phyloP scores from a whole-genome alignment of 257 asterid species.

The Dorcoceras hygrometricum region DNA sequence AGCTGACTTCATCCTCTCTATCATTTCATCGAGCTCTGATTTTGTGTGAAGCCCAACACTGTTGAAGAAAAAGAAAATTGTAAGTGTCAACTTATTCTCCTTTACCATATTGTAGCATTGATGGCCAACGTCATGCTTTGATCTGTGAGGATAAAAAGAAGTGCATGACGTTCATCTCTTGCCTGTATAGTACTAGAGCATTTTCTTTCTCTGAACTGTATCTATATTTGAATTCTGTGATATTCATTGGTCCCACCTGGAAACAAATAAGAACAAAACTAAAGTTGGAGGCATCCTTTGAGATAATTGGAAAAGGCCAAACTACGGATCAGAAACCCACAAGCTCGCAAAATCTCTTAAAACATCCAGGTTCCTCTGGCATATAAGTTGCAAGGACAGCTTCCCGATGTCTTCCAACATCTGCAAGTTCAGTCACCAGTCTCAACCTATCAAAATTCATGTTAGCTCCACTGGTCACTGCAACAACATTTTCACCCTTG shows the following conservation, averaged over 20 bases:
- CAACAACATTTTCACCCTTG: constrained; percentile 75
- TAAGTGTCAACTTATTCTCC: too few relatives aligned
- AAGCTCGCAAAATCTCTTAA: constrained; percentile 64
- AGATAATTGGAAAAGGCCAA: too few relatives aligned
- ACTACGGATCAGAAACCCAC: constrained; percentile 44
- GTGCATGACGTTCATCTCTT: constrained; percentile 29
- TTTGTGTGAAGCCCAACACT: constrained; percentile 85
- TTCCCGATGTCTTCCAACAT: constrained; percentile 83
- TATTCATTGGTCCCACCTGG: constrained; percentile 87
- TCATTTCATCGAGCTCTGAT: constrained; percentile 67
- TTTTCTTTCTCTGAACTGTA: constrained; percentile 56
- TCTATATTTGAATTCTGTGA: constrained; percentile 85
- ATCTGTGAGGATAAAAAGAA: constrained; percentile 16
- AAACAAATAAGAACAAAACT: constrained; percentile 29
- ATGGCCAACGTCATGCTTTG: too few relatives aligned
- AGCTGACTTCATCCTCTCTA: constrained; percentile 51
- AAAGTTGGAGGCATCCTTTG: too few relatives aligned
- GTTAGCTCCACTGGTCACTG: constrained; percentile 92
- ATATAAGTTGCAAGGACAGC: constrained; percentile 80
- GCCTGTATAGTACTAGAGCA: constrained; percentile 83
- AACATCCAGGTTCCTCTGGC: constrained; percentile 81
- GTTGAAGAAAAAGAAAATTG: too few relatives aligned
- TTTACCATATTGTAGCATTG: too few relatives aligned
- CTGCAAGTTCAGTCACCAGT: constrained; percentile 90
- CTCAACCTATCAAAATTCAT: constrained; percentile 91